phyloP scores from a whole-genome alignment of 148 eudicot species.

The Silene conica region DNA sequence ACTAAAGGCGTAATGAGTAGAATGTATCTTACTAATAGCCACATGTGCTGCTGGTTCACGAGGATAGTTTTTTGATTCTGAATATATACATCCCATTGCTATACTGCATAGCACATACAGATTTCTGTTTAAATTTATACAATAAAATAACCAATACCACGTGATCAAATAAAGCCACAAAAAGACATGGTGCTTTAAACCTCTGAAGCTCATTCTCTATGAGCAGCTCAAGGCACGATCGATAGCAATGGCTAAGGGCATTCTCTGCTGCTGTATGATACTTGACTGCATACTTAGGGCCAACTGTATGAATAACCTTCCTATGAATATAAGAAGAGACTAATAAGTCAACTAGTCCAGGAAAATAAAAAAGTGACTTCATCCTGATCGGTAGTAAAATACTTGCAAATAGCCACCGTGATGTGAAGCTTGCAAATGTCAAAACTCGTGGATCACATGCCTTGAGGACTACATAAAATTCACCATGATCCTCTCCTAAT shows the following conservation, averaged over 20 bases:
- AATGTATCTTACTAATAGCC: constrained; percentile 75
- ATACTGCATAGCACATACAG: constrained; percentile 55
- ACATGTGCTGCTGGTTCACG: constrained; percentile 99
- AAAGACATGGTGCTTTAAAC: constrained; percentile 35
- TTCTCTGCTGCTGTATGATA: constrained; percentile 99
- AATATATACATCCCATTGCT: constrained; percentile 91
- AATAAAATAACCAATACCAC: not conserved
- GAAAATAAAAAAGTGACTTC: no score
- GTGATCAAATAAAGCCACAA: constrained; percentile 9
- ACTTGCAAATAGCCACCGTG: no score
- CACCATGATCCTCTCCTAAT: not conserved
- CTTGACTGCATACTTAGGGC: constrained; percentile 97
- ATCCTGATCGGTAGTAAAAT: no score
- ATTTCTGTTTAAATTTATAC: constrained; percentile 7
- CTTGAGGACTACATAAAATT: not conserved
- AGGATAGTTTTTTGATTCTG: constrained; percentile 92
- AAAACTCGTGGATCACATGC: no score
- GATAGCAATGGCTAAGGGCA: constrained; percentile 94
- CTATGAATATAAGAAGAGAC: constrained; percentile 37
- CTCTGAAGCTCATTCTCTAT: constrained; percentile 79
- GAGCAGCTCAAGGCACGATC: constrained; percentile 93
- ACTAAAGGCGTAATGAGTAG: not conserved
- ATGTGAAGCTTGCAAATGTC: not conserved
- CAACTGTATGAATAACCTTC: constrained; percentile 98
- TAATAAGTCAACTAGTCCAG: not conserved